Conservation (phyloP, 441 rosid species). For the Eruca vesicaria region DNA sequence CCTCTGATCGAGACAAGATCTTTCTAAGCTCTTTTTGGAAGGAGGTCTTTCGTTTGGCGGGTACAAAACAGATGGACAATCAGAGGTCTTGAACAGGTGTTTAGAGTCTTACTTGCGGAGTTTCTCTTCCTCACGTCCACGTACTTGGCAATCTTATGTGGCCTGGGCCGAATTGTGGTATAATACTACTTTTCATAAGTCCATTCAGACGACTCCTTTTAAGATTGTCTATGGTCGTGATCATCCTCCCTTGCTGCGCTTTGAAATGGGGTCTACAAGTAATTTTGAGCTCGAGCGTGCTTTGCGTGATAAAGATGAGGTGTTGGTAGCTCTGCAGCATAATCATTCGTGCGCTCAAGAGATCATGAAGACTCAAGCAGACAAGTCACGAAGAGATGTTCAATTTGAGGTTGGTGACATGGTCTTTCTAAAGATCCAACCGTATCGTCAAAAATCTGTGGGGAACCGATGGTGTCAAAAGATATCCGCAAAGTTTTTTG, state of each 20-base stretch:
- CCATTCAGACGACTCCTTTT: not conserved
- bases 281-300: not conserved
- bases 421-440: not conserved
- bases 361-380: not conserved
- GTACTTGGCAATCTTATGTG: not conserved
- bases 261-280: not conserved
- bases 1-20: not conserved
- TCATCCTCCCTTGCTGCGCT: not conserved
- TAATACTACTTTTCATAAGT: not conserved
- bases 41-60: not conserved
- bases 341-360: not conserved
- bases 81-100: not conserved
- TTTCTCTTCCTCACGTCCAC: not conserved
- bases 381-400: not conserved
- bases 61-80: not conserved
- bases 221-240: not conserved
- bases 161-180: not conserved
- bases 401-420: not conserved
- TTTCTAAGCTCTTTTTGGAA: not conserved
- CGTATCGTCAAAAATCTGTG: not conserved
- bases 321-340: not conserved
- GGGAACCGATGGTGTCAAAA: not conserved
- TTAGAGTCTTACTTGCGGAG: not conserved
- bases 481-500: not conserved
- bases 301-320: not conserved